Evolutionary conservation across 345 rosid genomes (phyloP).

Genomic region (Aquilaria sinensis): DNA sequence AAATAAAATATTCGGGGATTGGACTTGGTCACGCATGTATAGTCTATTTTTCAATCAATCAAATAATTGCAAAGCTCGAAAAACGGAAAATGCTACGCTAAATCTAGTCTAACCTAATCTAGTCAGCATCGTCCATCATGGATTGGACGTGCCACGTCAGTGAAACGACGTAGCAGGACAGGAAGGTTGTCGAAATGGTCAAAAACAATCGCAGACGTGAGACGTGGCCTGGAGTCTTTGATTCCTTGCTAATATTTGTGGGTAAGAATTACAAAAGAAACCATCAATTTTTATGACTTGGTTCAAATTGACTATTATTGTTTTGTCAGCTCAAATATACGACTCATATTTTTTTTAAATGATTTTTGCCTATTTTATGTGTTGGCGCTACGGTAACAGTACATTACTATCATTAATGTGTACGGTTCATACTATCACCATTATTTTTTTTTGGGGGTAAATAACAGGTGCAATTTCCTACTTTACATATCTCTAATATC

Average conservation of each 20-base stretch:
- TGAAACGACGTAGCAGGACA: not conserved
- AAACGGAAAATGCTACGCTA: slow-evolving; percentile 7
- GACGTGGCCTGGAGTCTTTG: too few relatives aligned
- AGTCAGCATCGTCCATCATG: too few relatives aligned
- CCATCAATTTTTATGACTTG: not conserved
- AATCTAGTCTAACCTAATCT: not conserved
- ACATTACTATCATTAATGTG: too few relatives aligned
- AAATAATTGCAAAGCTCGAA: slow-evolving; percentile 4
- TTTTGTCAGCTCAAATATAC: too few relatives aligned
- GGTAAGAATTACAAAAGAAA: not conserved
- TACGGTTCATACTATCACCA: too few relatives aligned
- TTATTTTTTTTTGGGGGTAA: too few relatives aligned
- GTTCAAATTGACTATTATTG: not conserved
- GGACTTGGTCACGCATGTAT: not conserved
- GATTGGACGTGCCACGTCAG: slow-evolving; percentile 13
- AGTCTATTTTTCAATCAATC: not conserved
- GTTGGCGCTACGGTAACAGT: too few relatives aligned
- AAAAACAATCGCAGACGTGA: not conserved
- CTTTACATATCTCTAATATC: too few relatives aligned
- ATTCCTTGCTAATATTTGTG: too few relatives aligned
- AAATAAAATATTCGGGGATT: not conserved
- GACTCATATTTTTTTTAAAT: too few relatives aligned
- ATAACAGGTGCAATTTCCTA: too few relatives aligned
- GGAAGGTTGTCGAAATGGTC: not conserved
- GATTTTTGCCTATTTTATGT: too few relatives aligned